Percentiles rank a stretch among this genome's conserved stretches.
These are phyloP conservation scores for Neonectria ditissima DNA, from an alignment of 2,329 filamentous ascomycete genomes.

Conservation along the genomic window DNA sequence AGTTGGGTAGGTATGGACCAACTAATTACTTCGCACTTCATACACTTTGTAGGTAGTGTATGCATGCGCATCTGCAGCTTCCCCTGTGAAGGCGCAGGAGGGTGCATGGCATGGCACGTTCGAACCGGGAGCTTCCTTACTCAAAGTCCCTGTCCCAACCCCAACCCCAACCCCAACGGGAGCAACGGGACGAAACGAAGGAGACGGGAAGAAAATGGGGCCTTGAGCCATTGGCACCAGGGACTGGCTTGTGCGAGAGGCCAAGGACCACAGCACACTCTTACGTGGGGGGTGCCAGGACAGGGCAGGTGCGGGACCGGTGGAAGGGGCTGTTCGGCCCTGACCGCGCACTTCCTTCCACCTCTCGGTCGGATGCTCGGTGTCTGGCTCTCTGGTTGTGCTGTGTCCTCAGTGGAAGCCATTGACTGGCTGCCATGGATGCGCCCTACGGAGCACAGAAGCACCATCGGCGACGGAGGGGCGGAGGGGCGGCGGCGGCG, in stretches of 20 bases:
- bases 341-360: conserved; percentile 5
- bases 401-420: neutral
- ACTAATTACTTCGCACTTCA: too few relatives aligned
- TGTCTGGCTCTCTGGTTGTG: neutral
- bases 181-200: conserved; percentile 42
- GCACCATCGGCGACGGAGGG: conserved; percentile 11
- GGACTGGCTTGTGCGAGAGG: conserved; percentile 24
- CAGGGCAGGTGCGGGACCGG: conserved; percentile 15
- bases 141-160: neutral
- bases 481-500: conserved; percentile 27
- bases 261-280: conserved; percentile 6
- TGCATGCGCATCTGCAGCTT: conserved; percentile 2
- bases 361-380: neutral
- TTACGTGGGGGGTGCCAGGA: conserved; percentile 15
- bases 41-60: neutral
- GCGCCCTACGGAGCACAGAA: conserved; percentile 14
- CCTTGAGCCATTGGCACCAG: conserved; percentile 25
- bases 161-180: conserved; percentile 24
- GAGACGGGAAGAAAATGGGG: conserved; percentile 34
- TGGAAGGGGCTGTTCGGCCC: neutral
- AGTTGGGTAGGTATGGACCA: too few relatives aligned
- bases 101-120: conserved; percentile 3
- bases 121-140: neutral
- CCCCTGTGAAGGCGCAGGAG: neutral
- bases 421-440: conserved; percentile 3